These are phyloP conservation scores for Clavispora vitiphila DNA, from an alignment of 805 yeast genomes.

Conservation along the genomic window DNA sequence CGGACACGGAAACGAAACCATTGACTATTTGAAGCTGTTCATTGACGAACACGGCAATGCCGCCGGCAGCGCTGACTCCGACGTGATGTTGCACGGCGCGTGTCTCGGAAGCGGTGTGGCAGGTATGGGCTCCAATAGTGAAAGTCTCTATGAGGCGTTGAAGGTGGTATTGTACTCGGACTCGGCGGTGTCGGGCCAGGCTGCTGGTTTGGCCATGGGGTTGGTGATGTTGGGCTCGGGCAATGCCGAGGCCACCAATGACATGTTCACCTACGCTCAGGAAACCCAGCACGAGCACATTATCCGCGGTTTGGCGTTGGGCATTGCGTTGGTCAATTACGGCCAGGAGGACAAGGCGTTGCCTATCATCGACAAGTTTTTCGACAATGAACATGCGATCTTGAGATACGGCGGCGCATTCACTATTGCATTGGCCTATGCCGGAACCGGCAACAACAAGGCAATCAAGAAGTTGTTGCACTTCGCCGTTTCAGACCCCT, in stretches of 20 bases:
- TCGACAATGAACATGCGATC: conserved; percentile 72
- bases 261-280: conserved; percentile 85
- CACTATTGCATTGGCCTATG: conserved; percentile 91
- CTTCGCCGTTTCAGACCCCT: conserved; percentile 93
- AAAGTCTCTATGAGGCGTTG: conserved; percentile 70
- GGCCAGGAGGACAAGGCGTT: conserved; percentile 85
- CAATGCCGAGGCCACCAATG: conserved; percentile 57
- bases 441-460: conserved; percentile 87
- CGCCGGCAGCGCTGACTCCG: conserved; percentile 66
- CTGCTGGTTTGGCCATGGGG: conserved; percentile 96
- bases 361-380: conserved; percentile 54
- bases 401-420: conserved; percentile 95
- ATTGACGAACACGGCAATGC: conserved; percentile 61
- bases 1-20: conserved; percentile 88
- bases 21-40: conserved; percentile 70
- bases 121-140: conserved; percentile 86
- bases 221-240: conserved; percentile 92
- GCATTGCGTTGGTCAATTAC: conserved; percentile 79
- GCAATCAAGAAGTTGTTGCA: conserved; percentile 86
- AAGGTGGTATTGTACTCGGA: conserved; percentile 82
- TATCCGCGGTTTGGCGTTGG: conserved; percentile 87
- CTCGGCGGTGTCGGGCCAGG: conserved; percentile 91
- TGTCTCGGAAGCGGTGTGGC: conserved; percentile 94
- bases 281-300: conserved; percentile 96
- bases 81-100: conserved; percentile 91